phyloP scores from a whole-genome alignment of 805 yeast genomes.

The Hanseniaspora hatyaiensis region DNA sequence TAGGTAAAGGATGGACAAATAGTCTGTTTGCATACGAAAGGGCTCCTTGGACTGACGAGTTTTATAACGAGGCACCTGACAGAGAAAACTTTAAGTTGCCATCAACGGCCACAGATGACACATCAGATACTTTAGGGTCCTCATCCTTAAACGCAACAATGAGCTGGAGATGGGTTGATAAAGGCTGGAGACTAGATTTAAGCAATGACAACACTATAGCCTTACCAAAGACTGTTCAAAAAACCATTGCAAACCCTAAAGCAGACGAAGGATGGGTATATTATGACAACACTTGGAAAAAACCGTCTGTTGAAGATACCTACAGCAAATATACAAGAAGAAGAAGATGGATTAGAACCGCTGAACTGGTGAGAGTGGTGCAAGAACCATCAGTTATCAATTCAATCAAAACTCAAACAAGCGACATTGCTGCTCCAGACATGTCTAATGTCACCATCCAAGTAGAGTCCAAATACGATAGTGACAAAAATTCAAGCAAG shows the following conservation, averaged over 20 bases:
- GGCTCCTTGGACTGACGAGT: conserved; percentile 95
- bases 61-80: conserved; percentile 69
- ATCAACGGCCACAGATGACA: conserved; percentile 27
- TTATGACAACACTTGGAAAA: conserved; percentile 89
- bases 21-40: conserved; percentile 85
- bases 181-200: conserved; percentile 79
- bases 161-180: conserved; percentile 91
- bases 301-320: conserved; percentile 76
- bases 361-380: conserved; percentile 49
- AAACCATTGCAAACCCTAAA: conserved; percentile 51
- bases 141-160: conserved; percentile 44
- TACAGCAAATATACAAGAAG: conserved; percentile 86
- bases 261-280: conserved; percentile 78
- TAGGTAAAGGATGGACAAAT: conserved; percentile 96
- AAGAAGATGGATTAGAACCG: conserved; percentile 92
- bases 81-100: conserved; percentile 75
- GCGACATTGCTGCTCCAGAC: conserved; percentile 1
- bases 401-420: conserved; percentile 1
- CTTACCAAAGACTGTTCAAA: conserved; percentile 47
- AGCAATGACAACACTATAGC: conserved; percentile 80
- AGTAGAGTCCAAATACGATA: conserved; percentile 1
- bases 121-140: neutral
- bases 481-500: neutral
- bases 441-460: conserved; percentile 6
- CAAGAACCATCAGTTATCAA: conserved; percentile 5